Percentiles rank a stretch among this genome's conserved stretches.
Evolutionary conservation across 305 asterid species (phyloP).

Genomic region (Fraxinus floribunda): DNA sequence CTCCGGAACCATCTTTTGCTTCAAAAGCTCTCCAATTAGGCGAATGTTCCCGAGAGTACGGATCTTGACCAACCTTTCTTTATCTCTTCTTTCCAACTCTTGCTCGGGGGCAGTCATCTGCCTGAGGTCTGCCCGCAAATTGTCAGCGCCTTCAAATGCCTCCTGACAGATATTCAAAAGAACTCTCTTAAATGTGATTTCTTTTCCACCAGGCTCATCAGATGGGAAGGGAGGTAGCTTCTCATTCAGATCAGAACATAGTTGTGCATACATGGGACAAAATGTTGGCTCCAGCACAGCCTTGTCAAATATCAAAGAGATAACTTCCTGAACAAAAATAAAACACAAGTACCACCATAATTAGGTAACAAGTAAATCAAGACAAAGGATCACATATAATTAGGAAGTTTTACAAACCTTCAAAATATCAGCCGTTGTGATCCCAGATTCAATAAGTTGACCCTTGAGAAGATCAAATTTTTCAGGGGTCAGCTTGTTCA

Average conservation of each 20-base stretch:
- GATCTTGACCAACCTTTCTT: conserved; percentile 68
- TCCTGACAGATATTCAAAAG: conserved; percentile 86
- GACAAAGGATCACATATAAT: not conserved
- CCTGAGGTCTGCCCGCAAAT: conserved; percentile 70
- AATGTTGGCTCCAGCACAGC: conserved; percentile 95
- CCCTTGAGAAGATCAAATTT: conserved; percentile 89
- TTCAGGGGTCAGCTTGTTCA: conserved; percentile 92
- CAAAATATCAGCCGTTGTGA: conserved; percentile 79
- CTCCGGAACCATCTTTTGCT: conserved; percentile 93
- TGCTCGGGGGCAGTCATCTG: conserved; percentile 85
- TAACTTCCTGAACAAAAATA: conserved; percentile 55
- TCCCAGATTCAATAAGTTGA: conserved; percentile 78
- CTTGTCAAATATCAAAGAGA: conserved; percentile 90
- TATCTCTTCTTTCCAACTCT: conserved; percentile 74
- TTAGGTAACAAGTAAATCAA: not conserved
- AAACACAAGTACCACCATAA: conserved; percentile 6
- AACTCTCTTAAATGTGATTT: conserved; percentile 74
- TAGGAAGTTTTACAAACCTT: conserved; percentile 43
- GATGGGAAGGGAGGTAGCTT: conserved; percentile 89
- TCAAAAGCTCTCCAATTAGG: conserved; percentile 89
- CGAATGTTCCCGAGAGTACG: conserved; percentile 96
- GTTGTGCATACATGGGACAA: conserved; percentile 87
- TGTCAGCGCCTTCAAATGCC: conserved; percentile 85
- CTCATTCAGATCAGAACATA: conserved; percentile 76
- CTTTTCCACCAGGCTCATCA: conserved; percentile 82